Conservation (phyloP, 345 rosid species). For the Triadica sebifera region DNA sequence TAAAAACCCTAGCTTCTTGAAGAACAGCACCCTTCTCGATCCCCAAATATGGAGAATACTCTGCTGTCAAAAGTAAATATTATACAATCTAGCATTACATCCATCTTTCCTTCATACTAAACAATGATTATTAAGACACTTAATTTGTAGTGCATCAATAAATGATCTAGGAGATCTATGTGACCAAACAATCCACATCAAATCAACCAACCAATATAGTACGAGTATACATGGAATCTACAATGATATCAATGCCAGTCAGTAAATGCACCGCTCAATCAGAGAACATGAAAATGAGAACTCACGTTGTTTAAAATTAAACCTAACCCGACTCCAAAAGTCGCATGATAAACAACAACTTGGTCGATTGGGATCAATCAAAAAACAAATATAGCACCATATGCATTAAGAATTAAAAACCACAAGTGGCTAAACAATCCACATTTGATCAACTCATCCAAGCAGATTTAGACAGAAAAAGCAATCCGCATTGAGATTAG, state of each 20-base stretch:
- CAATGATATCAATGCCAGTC: neutral
- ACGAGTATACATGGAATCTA: neutral
- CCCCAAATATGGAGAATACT: constrained; percentile 90
- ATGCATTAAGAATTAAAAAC: too few species aligned
- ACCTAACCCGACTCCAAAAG: neutral
- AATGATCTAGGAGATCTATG: constrained; percentile 19
- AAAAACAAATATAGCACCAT: neutral
- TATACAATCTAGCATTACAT: constrained; percentile 1
- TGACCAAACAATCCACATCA: constrained; percentile 2
- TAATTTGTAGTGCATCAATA: neutral
- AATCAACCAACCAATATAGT: neutral
- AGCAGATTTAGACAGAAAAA: constrained; percentile 6
- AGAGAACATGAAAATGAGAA: neutral
- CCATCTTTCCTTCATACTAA: neutral
- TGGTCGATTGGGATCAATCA: neutral
- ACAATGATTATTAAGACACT: neutral
- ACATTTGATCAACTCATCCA: constrained; percentile 19
- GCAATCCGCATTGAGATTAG: constrained; percentile 28
- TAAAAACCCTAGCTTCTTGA: constrained; percentile 97
- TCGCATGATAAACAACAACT: neutral
- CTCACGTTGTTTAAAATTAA: neutral
- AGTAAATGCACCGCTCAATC: neutral
- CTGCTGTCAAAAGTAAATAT: constrained; percentile 47
- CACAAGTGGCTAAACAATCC: neutral
- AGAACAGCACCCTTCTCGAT: constrained; percentile 98